Percentiles rank a stretch among this genome's conserved stretches.
phyloP scores from a whole-genome alignment of 2,329 filamentous ascomycete genomes.

The Aspergillus awamori region DNA sequence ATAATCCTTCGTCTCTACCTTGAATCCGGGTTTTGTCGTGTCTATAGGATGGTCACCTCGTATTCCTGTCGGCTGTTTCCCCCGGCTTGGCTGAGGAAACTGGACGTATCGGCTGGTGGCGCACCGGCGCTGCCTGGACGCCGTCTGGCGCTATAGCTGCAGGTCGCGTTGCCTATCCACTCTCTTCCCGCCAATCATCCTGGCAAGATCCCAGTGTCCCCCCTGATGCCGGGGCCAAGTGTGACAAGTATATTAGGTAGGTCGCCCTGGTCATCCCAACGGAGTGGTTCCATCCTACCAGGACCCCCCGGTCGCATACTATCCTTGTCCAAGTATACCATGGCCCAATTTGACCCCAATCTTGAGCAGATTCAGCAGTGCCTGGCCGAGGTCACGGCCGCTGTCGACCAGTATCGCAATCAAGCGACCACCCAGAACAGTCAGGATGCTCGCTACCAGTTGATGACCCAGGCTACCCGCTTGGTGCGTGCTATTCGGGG shows the following conservation, averaged over 20 bases:
- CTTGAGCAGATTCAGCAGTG: slow-evolving; percentile 8
- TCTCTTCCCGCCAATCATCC: not conserved
- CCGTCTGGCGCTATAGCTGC: not conserved
- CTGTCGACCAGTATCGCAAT: not conserved
- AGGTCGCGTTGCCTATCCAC: slow-evolving; percentile 6
- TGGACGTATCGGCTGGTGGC: not conserved
- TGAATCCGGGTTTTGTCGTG: no score
- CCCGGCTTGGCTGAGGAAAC: not conserved
- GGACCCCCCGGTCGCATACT: no score
- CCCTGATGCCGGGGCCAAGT: not conserved
- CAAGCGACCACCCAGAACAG: not conserved
- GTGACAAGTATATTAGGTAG: not conserved
- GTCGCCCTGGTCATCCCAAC: not conserved
- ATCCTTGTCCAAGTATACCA: not conserved
- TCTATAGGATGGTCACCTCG: not conserved
- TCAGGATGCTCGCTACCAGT: slow-evolving; percentile 8
- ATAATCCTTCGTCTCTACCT: no score
- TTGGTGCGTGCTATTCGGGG: slow-evolving; percentile 24
- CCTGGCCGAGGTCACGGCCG: slow-evolving; percentile 12
- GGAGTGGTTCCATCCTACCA: no score
- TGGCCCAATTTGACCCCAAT: not conserved
- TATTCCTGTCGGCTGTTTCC: not conserved
- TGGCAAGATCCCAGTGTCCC: no score
- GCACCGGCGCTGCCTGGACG: not conserved
- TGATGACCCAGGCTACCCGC: slow-evolving; percentile 12